Evolutionary conservation across 1,284 basidiomycete genomes (phyloP).

Genomic region (Cryptococcus amylolentus): DNA sequence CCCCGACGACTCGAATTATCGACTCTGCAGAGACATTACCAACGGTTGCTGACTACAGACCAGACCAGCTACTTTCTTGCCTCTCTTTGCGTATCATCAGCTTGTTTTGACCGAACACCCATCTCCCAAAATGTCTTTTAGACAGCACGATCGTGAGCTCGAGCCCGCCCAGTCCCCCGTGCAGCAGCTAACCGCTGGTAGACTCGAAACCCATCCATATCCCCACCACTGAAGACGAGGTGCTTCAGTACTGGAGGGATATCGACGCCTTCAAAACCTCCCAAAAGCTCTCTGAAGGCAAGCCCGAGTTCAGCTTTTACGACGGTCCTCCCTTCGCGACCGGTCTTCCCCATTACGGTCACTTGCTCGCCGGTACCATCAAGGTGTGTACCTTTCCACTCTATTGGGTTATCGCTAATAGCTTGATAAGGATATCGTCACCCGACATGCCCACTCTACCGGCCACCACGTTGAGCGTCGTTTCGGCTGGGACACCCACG

Average conservation of each 20-base stretch:
- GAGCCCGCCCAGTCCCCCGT: constrained; percentile 8
- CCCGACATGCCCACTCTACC: constrained; percentile 87
- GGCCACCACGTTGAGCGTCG: constrained; percentile 92
- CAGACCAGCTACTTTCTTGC: background rate
- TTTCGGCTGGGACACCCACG: constrained; percentile 99
- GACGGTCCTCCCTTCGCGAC: constrained; percentile 98
- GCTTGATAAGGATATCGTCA: constrained; percentile 80
- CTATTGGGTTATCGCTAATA: background rate
- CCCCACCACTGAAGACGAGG: constrained; percentile 87
- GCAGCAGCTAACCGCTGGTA: constrained; percentile 12
- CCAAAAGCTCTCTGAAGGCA: constrained; percentile 83
- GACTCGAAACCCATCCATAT: constrained; percentile 68
- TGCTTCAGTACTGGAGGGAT: constrained; percentile 87
- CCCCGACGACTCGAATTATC: too few relatives aligned
- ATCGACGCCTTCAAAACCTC: constrained; percentile 98
- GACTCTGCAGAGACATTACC: too few relatives aligned
- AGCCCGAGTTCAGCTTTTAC: constrained; percentile 88
- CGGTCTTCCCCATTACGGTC: constrained; percentile 94
- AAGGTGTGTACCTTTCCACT: constrained; percentile 60
- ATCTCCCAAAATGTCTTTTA: constrained; percentile 61
- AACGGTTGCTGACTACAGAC: too few relatives aligned
- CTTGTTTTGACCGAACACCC: background rate
- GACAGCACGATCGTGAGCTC: constrained; percentile 65
- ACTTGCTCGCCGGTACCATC: constrained; percentile 78
- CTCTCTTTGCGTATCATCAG: background rate